Evolutionary conservation across 2,329 filamentous ascomycete species (phyloP).

Genomic region (Alternaria conjuncta): DNA sequence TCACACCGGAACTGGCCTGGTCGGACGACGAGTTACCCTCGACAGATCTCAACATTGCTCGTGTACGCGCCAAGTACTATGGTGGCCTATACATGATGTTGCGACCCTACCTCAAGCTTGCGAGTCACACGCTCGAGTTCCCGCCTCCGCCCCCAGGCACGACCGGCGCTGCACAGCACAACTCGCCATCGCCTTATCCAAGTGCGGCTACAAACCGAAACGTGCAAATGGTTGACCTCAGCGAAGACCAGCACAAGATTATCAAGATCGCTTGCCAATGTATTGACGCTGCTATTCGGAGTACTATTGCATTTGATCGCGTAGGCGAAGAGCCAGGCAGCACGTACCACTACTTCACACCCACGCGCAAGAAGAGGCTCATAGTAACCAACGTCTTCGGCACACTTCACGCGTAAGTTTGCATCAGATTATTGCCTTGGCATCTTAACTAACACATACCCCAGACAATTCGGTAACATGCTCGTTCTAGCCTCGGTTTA

Average conservation of each 20-base stretch:
- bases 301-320: conserved; percentile 81
- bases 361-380: conserved; percentile 66
- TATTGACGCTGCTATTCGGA: conserved; percentile 72
- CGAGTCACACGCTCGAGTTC: conserved; percentile 58
- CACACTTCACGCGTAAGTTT: conserved; percentile 70
- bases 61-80: conserved; percentile 92
- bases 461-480: conserved; percentile 94
- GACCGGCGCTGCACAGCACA: conserved; percentile 48
- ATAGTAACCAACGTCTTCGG: conserved; percentile 97
- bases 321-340: conserved; percentile 51
- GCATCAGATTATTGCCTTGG: neutral
- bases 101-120: conserved; percentile 73
- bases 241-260: conserved; percentile 31
- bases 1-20: conserved; percentile 64
- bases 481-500: conserved; percentile 86
- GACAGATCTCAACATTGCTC: conserved; percentile 77
- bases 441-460: conserved; percentile 12
- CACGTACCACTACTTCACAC: conserved; percentile 55
- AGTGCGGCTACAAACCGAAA: conserved; percentile 23
- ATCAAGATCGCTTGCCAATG: conserved; percentile 40
- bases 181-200: conserved; percentile 56
- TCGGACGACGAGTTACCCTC: conserved; percentile 73
- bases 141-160: conserved; percentile 35
- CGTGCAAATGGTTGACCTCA: conserved; percentile 39
- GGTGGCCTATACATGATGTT: conserved; percentile 90